Conservation (phyloP, 495 filamentous ascomycete genomes). For the Hypomontagnella monticulosa region DNA sequence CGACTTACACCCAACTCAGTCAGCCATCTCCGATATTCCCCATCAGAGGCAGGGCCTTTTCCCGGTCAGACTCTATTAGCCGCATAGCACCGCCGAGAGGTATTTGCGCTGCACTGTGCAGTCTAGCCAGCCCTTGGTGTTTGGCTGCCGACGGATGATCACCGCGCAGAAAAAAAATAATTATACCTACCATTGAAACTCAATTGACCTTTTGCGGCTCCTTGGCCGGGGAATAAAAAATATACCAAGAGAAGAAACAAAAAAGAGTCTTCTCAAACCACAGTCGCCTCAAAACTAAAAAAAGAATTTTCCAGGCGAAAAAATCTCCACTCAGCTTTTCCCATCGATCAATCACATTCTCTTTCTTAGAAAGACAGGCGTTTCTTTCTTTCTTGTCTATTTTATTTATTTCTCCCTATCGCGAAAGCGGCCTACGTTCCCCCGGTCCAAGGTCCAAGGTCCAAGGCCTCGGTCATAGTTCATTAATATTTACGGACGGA, state of each 20-base stretch:
- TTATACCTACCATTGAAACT: conserved; percentile 41
- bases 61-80: conserved; percentile 43
- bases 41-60: conserved; percentile 42
- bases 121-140: conserved; percentile 30
- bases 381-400: conserved; percentile 42
- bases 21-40: conserved; percentile 38
- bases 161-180: conserved; percentile 25
- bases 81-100: conserved; percentile 44
- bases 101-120: conserved; percentile 36
- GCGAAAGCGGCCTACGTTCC: conserved; percentile 40
- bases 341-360: conserved; percentile 19
- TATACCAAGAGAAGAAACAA: conserved; percentile 8
- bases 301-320: conserved; percentile 38
- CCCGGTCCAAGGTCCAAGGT: conserved; percentile 40
- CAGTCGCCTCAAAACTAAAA: conserved; percentile 41
- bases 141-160: conserved; percentile 39
- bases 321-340: conserved; percentile 35
- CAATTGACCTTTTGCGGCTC: conserved; percentile 40
- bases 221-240: conserved; percentile 34
- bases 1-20: conserved; percentile 42
- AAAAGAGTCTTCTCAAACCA: conserved; percentile 36
- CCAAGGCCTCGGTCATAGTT: conserved; percentile 37
- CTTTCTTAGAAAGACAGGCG: conserved; percentile 43
- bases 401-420: conserved; percentile 28
- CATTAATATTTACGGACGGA: not conserved